Percentiles rank a stretch among this genome's conserved stretches.
Evolutionary conservation across 2,329 filamentous ascomycete species (phyloP).

Genomic region (Botrytis pseudocinerea): DNA sequence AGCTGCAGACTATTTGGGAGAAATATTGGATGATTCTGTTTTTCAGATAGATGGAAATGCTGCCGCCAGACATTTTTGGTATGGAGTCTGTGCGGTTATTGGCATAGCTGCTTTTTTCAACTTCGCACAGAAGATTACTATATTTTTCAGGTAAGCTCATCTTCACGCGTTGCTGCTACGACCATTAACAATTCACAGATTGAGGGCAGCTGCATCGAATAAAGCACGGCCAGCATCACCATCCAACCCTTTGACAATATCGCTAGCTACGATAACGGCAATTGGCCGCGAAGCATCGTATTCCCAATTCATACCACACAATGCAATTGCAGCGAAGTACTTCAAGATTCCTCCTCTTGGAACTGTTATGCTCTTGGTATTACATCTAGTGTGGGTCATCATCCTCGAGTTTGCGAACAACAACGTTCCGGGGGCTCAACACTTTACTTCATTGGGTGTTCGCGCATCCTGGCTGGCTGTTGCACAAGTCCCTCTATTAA

Average conservation of each 20-base stretch:
- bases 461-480: slow-evolving; percentile 67
- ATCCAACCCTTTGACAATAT: slow-evolving; percentile 33
- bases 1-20: slow-evolving; percentile 41
- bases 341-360: slow-evolving; percentile 40
- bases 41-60: slow-evolving; percentile 42
- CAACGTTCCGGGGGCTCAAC: slow-evolving; percentile 33
- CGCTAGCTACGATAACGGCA: slow-evolving; percentile 40
- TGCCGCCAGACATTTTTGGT: slow-evolving; percentile 45
- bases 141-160: slow-evolving; percentile 35
- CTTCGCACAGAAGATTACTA: slow-evolving; percentile 33
- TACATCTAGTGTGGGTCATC: slow-evolving; percentile 44
- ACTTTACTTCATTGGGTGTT: slow-evolving; percentile 49
- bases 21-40: slow-evolving; percentile 43
- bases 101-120: slow-evolving; percentile 41
- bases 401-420: slow-evolving; percentile 45
- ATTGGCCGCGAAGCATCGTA: slow-evolving; percentile 42
- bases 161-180: not conserved
- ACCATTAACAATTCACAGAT: slow-evolving; percentile 30
- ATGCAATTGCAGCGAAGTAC: slow-evolving; percentile 10
- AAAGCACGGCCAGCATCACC: slow-evolving; percentile 39
- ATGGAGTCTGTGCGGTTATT: slow-evolving; percentile 43
- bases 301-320: slow-evolving; percentile 38
- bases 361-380: slow-evolving; percentile 43
- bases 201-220: slow-evolving; percentile 42
- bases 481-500: slow-evolving; percentile 64